Base-by-base conservation (phyloP, 495 filamentous ascomycete genomes). In the Cercophora samala region DNA sequence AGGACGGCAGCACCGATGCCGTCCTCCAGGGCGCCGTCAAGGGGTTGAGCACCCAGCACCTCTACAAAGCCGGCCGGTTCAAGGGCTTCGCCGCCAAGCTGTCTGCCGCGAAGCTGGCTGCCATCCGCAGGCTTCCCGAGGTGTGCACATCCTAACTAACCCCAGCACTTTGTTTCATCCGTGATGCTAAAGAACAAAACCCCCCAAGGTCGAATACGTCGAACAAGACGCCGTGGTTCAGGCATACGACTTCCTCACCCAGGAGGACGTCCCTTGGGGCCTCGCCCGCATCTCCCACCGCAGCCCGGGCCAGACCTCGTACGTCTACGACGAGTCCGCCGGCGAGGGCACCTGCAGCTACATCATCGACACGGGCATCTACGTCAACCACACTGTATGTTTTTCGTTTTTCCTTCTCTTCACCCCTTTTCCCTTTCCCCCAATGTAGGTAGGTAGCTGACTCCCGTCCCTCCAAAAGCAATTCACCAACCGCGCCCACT, bases 341-440 rank as follows among this genome's bases (percentile, higher is more conserved):
- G 87, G 88, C 32, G 46, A 75, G n/a, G 87, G 85, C 24, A 83
- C 83, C 65, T 87, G 80, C 64, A 77, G 82, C 62, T 90, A 89
- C 66, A 78, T 90, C 61, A 80, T 90, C 60, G 88, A 85, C 70
- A 83, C 81, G 18, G 88, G 88, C 68, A 85, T 89, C 72, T 81
- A 84, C 65, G 79, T 76, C 25, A 58, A 70, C 5, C 87, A 90
- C 74, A 66, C 66, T 21, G 69, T 81, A 76, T 5, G 77, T 69
- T 22, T 67, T 69, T 22, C 66, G 8, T 29, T 29, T 29, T 23
- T 46, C 24, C 29, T 24, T 53, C 72, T 81, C 51, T 81, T 52
- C 64, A 24, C 22, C 32, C 21, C 22, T 9, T 32, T 3, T 15
- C n/a, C n/a, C n/a, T n/a, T n/a, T n/a, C n/a, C n/a, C n/a, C n/a